Evolutionary conservation across 306 rosid species (phyloP), one percentile per base, ranked within the genome.

Genomic region (Vigna angularis): DNA sequence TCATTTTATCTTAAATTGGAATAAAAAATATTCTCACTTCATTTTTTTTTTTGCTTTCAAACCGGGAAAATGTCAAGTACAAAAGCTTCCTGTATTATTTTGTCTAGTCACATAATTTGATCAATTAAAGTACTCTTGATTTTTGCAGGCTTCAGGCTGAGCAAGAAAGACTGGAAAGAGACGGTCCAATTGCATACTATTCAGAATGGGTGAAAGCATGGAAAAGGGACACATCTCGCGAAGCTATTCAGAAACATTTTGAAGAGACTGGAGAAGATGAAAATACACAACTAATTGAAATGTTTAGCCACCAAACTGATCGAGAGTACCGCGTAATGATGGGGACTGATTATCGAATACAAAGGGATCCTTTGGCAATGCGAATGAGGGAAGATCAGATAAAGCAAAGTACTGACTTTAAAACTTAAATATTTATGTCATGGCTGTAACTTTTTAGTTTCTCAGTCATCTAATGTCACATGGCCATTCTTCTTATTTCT

Each of bases 231-330:
- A 91, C 98, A 64, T 91, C 99, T 45, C 87, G 32, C 5, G 94
- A 91, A 85, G 98, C 97, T 74, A 84, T 95, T 81, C 91, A 87
- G 80, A 91, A 89, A 76, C 98, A 95, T 89, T 93, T 84, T 68
- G 98, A 93, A 85, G 97, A 94, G 87, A 94, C 95, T 7, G 97
- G 97, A 55, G 97, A 95, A 91, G 92, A 89, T 75, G 98, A 95
- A 85, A 88, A 75, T 52, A 40, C 89, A 55, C 99, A 95, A 69
- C 86, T 95, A 66, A 82, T 93, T 75, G 94, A 95, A 80, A 93
- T 95, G 99, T 87, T 95, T 63, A 58, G 72, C 85, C 78, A 93
- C 72, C 99, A 92, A 82, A 95, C 98, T 17, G 99, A 88, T 65
- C 75, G 88, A 72, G 99, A 95, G 90, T 95, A 88, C 78, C 98